Percentiles rank a stretch among this genome's conserved stretches.
These are phyloP conservation scores for Blastobotrys elegans DNA, from an alignment of 1,139 yeast genomes.

Conservation along the genomic window DNA sequence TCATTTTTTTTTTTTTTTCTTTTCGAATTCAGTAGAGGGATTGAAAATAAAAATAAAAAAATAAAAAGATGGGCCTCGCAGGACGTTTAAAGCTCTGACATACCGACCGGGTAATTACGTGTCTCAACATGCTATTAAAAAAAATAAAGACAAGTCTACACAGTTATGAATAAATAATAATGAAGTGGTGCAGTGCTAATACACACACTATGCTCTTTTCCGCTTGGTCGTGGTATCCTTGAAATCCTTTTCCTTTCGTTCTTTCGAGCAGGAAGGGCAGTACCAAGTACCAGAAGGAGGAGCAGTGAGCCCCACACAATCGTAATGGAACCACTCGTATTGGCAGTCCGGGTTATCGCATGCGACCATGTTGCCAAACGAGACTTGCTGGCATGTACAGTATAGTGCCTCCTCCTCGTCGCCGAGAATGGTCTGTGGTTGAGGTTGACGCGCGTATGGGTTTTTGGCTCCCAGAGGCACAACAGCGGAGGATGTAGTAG, in stretches of 20 bases:
- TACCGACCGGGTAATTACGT: background rate
- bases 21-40: no score
- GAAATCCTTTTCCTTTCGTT: conserved; percentile 23
- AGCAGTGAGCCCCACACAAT: conserved; percentile 66
- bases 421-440: background rate
- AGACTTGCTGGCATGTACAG: conserved; percentile 79
- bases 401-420: conserved; percentile 58
- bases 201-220: conserved; percentile 6
- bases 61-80: background rate
- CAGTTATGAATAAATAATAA: background rate
- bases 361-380: conserved; percentile 90
- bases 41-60: conserved; percentile 2
- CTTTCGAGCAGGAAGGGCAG: conserved; percentile 35
- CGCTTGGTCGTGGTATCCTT: conserved; percentile 18
- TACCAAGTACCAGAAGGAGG: conserved; percentile 42
- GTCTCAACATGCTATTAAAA: background rate
- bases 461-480: background rate
- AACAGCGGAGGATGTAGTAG: background rate
- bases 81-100: background rate
- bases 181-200: background rate
- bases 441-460: conserved; percentile 9
- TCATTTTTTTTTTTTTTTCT: no score
- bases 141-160: background rate
- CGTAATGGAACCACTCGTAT: conserved; percentile 79
- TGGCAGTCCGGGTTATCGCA: conserved; percentile 81